Evolutionary conservation across 2,329 filamentous ascomycete species (phyloP).

Genomic region (Penicillium capsulatum): DNA sequence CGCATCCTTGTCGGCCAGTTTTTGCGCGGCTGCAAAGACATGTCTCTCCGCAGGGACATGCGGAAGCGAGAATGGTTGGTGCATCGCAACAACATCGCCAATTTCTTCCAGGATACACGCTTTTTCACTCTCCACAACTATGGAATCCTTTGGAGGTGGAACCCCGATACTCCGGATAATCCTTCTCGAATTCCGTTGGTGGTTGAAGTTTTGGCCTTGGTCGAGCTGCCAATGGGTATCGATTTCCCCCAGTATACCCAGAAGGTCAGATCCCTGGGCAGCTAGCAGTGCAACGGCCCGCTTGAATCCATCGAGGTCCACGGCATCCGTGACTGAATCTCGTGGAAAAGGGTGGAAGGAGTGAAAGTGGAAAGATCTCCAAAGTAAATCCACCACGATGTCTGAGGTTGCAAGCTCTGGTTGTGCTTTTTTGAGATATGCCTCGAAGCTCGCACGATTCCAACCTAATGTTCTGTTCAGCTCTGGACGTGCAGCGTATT

Average conservation of each 20-base stretch:
- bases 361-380: not conserved
- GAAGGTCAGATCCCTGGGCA: not conserved
- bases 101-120: not conserved
- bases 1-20: not conserved
- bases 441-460: not conserved
- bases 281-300: not conserved
- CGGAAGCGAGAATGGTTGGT: not conserved
- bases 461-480: too few species aligned
- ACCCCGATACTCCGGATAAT: not conserved
- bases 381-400: not conserved
- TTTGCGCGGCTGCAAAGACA: not conserved
- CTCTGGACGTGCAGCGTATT: too few species aligned
- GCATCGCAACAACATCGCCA: not conserved
- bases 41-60: not conserved
- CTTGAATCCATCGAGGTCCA: not conserved
- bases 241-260: not conserved
- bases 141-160: not conserved
- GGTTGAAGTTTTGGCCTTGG: not conserved
- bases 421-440: not conserved
- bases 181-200: not conserved
- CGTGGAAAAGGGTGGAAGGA: not conserved
- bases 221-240: not conserved
- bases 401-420: not conserved
- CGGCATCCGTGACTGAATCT: not conserved
- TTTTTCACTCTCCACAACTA: too few species aligned